Evolutionary conservation across 139 green algal genomes (phyloP).

Genomic region (Zygnema cylindricum): DNA sequence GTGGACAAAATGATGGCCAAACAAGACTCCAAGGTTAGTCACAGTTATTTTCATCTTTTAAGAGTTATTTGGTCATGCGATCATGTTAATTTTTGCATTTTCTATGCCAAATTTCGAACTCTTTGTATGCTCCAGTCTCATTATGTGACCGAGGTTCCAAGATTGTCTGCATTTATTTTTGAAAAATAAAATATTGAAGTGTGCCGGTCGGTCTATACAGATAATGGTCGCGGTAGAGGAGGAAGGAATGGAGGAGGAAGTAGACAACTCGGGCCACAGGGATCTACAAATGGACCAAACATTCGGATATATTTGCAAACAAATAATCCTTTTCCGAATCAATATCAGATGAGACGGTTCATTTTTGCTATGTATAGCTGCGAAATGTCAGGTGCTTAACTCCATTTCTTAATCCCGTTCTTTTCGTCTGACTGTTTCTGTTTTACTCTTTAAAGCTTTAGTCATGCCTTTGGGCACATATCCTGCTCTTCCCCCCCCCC

Average conservation of each 20-base stretch:
- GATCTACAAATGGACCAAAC: neutral
- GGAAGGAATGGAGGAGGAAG: neutral
- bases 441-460: neutral
- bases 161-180: neutral
- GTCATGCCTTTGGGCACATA: too few species aligned
- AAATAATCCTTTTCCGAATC: neutral
- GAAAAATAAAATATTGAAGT: neutral
- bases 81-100: too few species aligned
- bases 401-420: neutral
- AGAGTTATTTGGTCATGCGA: too few species aligned
- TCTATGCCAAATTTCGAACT: too few species aligned
- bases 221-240: neutral
- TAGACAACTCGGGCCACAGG: neutral
- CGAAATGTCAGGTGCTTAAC: neutral
- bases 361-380: slow-evolving; percentile 1
- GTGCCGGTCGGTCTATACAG: neutral
- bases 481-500: too few species aligned
- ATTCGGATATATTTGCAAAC: neutral
- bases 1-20: too few species aligned
- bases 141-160: neutral
- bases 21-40: neutral
- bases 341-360: slow-evolving; percentile 41
- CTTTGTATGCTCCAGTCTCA: neutral
- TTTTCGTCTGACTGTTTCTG: neutral
- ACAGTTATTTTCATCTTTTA: too few species aligned